A percentile compares a stretch with the other conserved stretches of the same genome.
Conservation (phyloP, 2,329 filamentous ascomycete genomes). For the Chrysosporium queenslandicum region DNA sequence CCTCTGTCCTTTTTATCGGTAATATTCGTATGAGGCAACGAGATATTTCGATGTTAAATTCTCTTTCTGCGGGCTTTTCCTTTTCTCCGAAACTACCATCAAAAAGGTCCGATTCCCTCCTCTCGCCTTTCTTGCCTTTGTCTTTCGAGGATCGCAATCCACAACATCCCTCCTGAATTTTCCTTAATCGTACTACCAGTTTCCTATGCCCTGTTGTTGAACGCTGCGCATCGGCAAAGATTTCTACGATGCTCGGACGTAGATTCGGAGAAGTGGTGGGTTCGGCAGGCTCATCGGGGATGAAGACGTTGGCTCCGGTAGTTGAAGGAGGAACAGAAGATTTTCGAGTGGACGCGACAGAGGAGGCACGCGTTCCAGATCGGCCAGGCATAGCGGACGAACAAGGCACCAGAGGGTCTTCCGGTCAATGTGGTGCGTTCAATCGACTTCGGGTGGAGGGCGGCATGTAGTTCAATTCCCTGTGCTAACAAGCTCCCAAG, state of each 20-base stretch:
- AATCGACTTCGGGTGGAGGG: no score
- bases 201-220: conserved; percentile 87
- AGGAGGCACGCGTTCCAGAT: conserved; percentile 24
- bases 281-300: conserved; percentile 54
- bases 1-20: conserved; percentile 83
- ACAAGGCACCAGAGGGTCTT: neutral
- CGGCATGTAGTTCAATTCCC: no score
- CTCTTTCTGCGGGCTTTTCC: conserved; percentile 66
- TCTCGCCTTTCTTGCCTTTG: conserved; percentile 25
- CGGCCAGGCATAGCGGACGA: conserved; percentile 29
- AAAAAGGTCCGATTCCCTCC: conserved; percentile 17
- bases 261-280: conserved; percentile 44
- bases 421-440: neutral
- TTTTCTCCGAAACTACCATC: conserved; percentile 37
- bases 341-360: conserved; percentile 31
- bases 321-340: conserved; percentile 58
- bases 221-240: conserved; percentile 74
- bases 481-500: no score
- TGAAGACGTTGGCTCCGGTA: conserved; percentile 41
- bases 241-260: conserved; percentile 60
- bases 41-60: conserved; percentile 78
- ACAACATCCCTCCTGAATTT: conserved; percentile 76
- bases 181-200: conserved; percentile 73
- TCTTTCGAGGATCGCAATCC: conserved; percentile 42
- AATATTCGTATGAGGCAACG: conserved; percentile 74